Evolutionary conservation across 2,329 filamentous ascomycete genomes (phyloP), one percentile per base, ranked within the genome.

Genomic region (Colletotrichum sp.): DNA sequence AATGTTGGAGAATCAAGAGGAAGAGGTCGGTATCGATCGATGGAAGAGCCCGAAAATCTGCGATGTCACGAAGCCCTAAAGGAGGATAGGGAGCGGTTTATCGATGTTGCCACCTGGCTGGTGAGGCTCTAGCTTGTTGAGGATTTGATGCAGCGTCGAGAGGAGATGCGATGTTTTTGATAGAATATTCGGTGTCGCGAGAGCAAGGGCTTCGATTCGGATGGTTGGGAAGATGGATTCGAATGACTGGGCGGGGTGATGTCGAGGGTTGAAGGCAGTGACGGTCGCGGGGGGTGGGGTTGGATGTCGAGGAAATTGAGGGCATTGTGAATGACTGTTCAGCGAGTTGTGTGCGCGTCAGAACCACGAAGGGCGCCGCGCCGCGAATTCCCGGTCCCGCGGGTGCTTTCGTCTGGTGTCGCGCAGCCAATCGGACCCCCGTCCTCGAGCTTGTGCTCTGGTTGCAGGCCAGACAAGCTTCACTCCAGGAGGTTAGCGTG

Each of bases 61-160:
- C 18, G 34, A 73, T 26, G 49, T 32, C 8, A 36, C 28, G 28
- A 69, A 76, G 34, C 66, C 59, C 71, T 44, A 34, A 32, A 30
- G 44, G 44, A 52, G 44, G n/a, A 52, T 21, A 21, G 30, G 39
- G 59, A 70, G 28, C 44, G 34, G 26, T 49, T 60, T 76, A 28
- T 57, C 36, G 18, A 74, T 24, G 60, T 77, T 70, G 76, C 76
- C 74, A 77, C 76, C 52, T 77, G 70, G 74, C 67, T n/a, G 64
- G 24, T 65, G 26, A 55, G 66, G 15, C 34, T 18, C 24, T 18
- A 16, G 32, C 49, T 71, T 62, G 24, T 16, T 21, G 18, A 21
- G n/a, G 34, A n/a, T 26, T 21, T 65, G 24, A 18, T 21, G 67
- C 30, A 32, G 32, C 15, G 21, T 30, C 30, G 36, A 24, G 30